Base-by-base conservation (phyloP, 768 basidiomycete genomes). In the Leccinum rimulosum region DNA sequence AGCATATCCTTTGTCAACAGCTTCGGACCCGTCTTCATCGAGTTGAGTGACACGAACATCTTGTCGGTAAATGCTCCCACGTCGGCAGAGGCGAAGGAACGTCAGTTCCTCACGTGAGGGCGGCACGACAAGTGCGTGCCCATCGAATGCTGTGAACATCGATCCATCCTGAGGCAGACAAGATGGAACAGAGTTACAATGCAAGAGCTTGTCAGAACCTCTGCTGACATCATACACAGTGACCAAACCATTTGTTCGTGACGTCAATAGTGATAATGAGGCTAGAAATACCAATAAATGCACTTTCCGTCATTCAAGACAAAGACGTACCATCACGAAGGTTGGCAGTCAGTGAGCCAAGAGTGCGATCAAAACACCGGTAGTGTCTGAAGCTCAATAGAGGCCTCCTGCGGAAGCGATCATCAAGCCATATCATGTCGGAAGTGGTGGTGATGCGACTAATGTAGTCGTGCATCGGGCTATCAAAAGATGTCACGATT, bases 391-490 rank as follows among this genome's bases (percentile, higher is more conserved):
- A 81, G 4, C 80, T 82, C 9, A 93, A 63, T 4, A 92, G 66
- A 6, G 89, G 87, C 59, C 74, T 82, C 25, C 68, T 68, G n/a
- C 79, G 72, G 64, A 78, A 81, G 33, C 90, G 81, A 30, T 77
- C 74, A 66, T 93, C 91, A 30, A 92, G 68, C 90, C 91, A 93
- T 14, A 86, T 62, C 15, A 92, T 64, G 49, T 87, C 79, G 1
- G 74, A 76, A 1, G 88, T 92, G 1, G 89, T 84, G 31, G 79
- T 80, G 3, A 89, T 62, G 3, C 82, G 79, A 31, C 86, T 65
- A 40, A 86, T 69, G 49, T 80, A 67, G 58, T 83, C 78, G 6
- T 71, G 66, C 6, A 62, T 62, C 17, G 74, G 68, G 59, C 77
- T 71, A 61, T 85, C 84, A 36, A 86, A 72, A 27, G 80, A 83